These are phyloP conservation scores for Puccinia sorghi DNA, from an alignment of 1,284 basidiomycete genomes.

Conservation along the genomic window DNA sequence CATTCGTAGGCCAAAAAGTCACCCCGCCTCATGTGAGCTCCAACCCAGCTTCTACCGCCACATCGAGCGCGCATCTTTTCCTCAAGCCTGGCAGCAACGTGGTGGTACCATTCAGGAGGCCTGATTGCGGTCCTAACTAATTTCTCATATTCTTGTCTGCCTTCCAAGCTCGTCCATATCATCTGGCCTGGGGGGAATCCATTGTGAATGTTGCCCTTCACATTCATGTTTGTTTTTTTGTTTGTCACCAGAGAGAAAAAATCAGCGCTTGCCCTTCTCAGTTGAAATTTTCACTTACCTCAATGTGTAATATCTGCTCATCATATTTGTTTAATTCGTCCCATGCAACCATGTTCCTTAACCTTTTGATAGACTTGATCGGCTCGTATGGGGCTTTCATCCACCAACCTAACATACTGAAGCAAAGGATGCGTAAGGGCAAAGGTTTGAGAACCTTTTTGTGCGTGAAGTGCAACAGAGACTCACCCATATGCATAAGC, in stretches of 20 bases:
- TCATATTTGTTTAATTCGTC: constrained; percentile 32
- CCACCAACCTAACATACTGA: constrained; percentile 46
- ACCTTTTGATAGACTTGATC: constrained; percentile 24
- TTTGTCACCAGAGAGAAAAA: neutral
- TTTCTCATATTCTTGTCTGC: constrained; percentile 33
- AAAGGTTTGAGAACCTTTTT: neutral
- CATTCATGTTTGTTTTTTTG: neutral
- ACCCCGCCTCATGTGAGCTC: constrained; percentile 41
- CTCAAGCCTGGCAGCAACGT: constrained; percentile 36
- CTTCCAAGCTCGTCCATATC: constrained; percentile 38
- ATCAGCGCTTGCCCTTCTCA: neutral
- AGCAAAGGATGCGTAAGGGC: neutral
- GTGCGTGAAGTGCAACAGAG: neutral
- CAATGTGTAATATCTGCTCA: constrained; percentile 45
- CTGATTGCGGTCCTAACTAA: constrained; percentile 15
- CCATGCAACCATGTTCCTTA: constrained; percentile 32
- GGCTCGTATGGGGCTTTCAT: constrained; percentile 47
- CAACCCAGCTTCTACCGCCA: constrained; percentile 43
- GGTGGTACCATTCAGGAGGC: constrained; percentile 36
- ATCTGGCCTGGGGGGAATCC: constrained; percentile 46
- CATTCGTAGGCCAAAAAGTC: constrained; percentile 36
- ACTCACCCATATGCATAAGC: constrained; percentile 44
- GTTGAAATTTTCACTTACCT: constrained; percentile 22
- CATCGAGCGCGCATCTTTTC: constrained; percentile 44
- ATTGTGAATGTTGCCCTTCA: constrained; percentile 46